Evolutionary conservation across 2,329 filamentous ascomycete species (phyloP).

Genomic region (Alternaria tenuissima): DNA sequence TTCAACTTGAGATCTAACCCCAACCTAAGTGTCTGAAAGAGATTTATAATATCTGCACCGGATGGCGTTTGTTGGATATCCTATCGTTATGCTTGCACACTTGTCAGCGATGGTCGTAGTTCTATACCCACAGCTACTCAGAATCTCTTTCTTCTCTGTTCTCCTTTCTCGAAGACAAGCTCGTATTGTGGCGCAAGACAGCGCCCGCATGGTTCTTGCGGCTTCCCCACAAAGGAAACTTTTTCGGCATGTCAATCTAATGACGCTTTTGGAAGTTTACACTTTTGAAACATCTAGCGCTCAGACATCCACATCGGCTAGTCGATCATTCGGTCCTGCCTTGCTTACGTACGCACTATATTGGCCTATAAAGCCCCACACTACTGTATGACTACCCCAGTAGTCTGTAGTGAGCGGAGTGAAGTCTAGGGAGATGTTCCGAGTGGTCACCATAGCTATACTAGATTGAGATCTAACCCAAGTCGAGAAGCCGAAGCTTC

Average conservation of each 20-base stretch:
- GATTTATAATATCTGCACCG: slow-evolving; percentile 5
- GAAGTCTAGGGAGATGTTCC: background rate
- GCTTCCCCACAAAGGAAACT: background rate
- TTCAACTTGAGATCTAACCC: slow-evolving; percentile 2
- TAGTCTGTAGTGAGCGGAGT: background rate
- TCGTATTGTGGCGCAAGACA: background rate
- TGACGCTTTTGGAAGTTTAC: background rate
- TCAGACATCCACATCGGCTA: background rate
- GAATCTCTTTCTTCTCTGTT: background rate
- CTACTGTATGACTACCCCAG: background rate
- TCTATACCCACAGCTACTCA: slow-evolving; percentile 3
- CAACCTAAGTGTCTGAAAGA: background rate
- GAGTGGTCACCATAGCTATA: background rate
- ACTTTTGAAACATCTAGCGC: background rate
- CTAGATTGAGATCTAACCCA: background rate
- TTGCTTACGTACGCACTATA: background rate
- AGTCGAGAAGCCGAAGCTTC: background rate
- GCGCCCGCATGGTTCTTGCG: background rate
- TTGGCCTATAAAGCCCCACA: background rate
- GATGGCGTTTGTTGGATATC: slow-evolving; percentile 3
- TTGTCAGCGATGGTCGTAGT: background rate
- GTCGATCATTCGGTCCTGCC: background rate
- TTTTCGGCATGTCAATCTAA: background rate
- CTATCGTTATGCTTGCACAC: background rate
- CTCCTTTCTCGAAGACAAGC: background rate